These are phyloP conservation scores for Chlamydomonas urium DNA, from an alignment of 139 green algal genomes.

Conservation along the genomic window DNA sequence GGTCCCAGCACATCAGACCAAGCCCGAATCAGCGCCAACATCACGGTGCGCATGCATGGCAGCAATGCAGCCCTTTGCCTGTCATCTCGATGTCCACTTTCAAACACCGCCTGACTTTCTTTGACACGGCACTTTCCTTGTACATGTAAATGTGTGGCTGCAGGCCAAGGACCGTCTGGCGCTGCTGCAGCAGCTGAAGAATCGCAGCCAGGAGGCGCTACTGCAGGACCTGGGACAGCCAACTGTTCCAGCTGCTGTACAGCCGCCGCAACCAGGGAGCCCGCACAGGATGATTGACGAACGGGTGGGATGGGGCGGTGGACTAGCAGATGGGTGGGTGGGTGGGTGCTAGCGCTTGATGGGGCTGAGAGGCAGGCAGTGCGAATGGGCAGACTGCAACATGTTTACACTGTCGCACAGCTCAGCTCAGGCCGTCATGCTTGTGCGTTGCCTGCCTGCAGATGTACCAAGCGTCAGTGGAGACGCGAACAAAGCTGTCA, in stretches of 20 bases:
- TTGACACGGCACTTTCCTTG: too few relatives aligned
- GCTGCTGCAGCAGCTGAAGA: conserved; percentile 17
- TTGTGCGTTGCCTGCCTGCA: conserved; percentile 2
- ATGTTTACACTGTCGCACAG: background rate
- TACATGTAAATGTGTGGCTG: too few relatives aligned
- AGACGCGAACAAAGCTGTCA: conserved; percentile 33
- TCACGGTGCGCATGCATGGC: too few relatives aligned
- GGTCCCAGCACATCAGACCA: too few relatives aligned
- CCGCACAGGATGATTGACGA: conserved; percentile 11
- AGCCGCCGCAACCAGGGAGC: too few relatives aligned
- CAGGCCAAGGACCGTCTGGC: too few relatives aligned
- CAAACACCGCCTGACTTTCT: too few relatives aligned
- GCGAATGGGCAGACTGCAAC: background rate
- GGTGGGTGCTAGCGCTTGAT: too few relatives aligned
- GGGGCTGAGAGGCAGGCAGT: background rate
- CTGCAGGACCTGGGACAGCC: background rate
- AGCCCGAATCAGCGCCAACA: too few relatives aligned
- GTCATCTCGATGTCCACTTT: too few relatives aligned
- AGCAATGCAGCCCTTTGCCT: too few relatives aligned
- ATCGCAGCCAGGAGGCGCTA: conserved; percentile 9
- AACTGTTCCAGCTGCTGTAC: conserved; percentile 5
- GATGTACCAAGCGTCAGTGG: conserved; percentile 44
- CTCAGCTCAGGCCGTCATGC: background rate
- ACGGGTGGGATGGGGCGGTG: background rate
- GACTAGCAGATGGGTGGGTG: background rate